A percentile compares a stretch with the other conserved stretches of the same genome.
Conservation (phyloP, 2,329 filamentous ascomycete genomes). For the Rachicladosporium sp. region DNA sequence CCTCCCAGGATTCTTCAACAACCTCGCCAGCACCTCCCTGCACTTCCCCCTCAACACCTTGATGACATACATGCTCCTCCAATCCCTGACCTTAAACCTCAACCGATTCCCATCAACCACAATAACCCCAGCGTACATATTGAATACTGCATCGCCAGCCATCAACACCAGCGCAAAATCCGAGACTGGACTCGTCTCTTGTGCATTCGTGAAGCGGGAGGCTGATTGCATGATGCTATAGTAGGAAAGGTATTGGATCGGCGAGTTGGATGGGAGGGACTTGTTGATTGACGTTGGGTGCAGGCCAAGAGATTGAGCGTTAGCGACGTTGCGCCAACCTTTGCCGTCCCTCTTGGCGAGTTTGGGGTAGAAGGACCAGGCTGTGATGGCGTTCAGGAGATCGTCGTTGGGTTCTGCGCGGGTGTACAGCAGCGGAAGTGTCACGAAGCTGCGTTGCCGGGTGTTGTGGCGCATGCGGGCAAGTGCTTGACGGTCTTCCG, state of each 20-base stretch:
- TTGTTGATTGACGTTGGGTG: constrained; percentile 87
- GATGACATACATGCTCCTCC: constrained; percentile 82
- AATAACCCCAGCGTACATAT: constrained; percentile 80
- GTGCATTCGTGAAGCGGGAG: constrained; percentile 74
- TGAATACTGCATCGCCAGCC: constrained; percentile 79
- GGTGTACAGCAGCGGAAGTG: constrained; percentile 63
- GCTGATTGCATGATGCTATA: constrained; percentile 95
- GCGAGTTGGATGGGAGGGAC: constrained; percentile 19
- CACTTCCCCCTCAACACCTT: constrained; percentile 65
- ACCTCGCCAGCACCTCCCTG: constrained; percentile 59
- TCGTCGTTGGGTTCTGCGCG: constrained; percentile 68
- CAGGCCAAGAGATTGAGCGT: constrained; percentile 80
- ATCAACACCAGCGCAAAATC: constrained; percentile 73
- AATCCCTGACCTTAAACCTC: constrained; percentile 71
- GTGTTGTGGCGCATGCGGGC: constrained; percentile 56
- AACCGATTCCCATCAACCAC: constrained; percentile 78
- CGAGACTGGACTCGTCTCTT: constrained; percentile 56
- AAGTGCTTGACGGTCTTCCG: constrained; percentile 58
- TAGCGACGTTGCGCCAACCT: constrained; percentile 80
- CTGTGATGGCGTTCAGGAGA: constrained; percentile 68
- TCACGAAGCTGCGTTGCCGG: constrained; percentile 61
- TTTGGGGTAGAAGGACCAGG: constrained; percentile 93
- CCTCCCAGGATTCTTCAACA: constrained; percentile 46
- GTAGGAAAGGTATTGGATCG: constrained; percentile 73
- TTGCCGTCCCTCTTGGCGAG: constrained; percentile 73